phyloP scores from a whole-genome alignment of 306 rosid species.

The Psophocarpus tetragonolobus region DNA sequence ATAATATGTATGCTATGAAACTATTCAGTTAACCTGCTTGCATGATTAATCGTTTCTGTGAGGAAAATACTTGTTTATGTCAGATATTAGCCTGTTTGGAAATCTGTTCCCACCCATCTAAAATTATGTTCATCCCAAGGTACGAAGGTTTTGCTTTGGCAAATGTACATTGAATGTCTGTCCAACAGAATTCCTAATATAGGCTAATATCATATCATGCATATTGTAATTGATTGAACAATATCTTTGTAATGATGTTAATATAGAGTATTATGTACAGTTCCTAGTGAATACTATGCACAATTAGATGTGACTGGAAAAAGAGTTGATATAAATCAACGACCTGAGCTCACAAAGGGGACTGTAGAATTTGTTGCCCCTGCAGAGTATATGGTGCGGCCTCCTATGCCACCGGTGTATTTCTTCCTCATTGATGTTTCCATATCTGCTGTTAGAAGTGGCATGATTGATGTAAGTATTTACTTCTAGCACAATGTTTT shows the following conservation, averaged over 20 bases:
- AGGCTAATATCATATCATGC: neutral
- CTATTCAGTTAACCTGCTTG: neutral
- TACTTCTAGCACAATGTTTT: neutral
- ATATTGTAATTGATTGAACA: conserved; percentile 14
- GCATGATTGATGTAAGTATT: conserved; percentile 88
- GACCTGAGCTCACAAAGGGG: conserved; percentile 87
- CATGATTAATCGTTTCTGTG: conserved; percentile 3
- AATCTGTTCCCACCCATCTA: too few relatives aligned
- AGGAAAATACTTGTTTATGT: conserved; percentile 23
- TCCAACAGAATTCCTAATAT: too few relatives aligned
- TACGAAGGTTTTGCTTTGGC: too few relatives aligned
- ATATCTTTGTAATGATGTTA: conserved; percentile 20
- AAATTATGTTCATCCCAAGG: too few relatives aligned
- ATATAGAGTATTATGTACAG: conserved; percentile 47
- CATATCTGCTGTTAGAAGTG: conserved; percentile 93
- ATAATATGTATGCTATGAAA: conserved; percentile 12
- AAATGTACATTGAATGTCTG: too few relatives aligned
- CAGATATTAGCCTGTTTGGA: too few relatives aligned
- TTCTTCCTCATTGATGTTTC: conserved; percentile 98
- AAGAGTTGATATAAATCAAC: conserved; percentile 89
- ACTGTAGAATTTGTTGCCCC: conserved; percentile 99
- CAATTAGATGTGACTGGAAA: conserved; percentile 90
- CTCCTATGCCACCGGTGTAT: conserved; percentile 98
- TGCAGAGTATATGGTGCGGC: conserved; percentile 99
- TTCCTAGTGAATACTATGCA: conserved; percentile 91